Base-by-base conservation (phyloP, 345 rosid species). In the Orychophragmus violaceus region DNA sequence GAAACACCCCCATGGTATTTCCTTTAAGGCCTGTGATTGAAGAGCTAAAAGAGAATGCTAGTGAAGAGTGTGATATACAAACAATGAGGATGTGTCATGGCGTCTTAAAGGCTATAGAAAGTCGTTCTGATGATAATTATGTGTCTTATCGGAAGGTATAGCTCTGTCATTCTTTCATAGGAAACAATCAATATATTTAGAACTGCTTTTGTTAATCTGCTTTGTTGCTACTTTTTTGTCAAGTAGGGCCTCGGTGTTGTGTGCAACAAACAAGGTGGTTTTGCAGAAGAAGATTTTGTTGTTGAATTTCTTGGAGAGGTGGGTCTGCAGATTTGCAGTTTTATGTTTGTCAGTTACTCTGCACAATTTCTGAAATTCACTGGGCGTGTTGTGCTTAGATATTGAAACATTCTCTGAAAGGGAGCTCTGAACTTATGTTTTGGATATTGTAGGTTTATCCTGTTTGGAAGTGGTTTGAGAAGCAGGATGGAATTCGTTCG, bases 281-380 rank as follows among this genome's bases (percentile, higher is more conserved):
- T 94, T 78, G 89, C 79, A 62, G 85, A 77, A 42, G 97, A 94
- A 13, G 99, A 94, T 75, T 94, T 94, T 77, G 91, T 94, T 80
- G 97, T 94, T 72, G 97, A 94, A 76, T 94, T 94, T 80, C 74
- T 94, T 74, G 99, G 99, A 82, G 99, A 94, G 99, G 99, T 94
- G 79, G 62, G 77, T 70, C 48, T 77, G 53, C 51, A 35, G 46
- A 65, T 69, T 54, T 74, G 27, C 32, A 24, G 21, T 24, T 39
- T 28, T 53, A 56, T 58, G 52, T 70, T 48, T 68, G 0, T 12
- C 50, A 30, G 61, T 56, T 49, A 48, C 59, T 46, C 25, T 64
- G 63, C 57, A 50, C 22, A 59, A 45, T 45, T 62, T 68, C 61
- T 55, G 30, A 36, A 62, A 24, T 53, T 53, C 30, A 51, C 55